These are phyloP conservation scores for Podospora conica DNA, from an alignment of 495 filamentous ascomycete species.

Conservation along the genomic window DNA sequence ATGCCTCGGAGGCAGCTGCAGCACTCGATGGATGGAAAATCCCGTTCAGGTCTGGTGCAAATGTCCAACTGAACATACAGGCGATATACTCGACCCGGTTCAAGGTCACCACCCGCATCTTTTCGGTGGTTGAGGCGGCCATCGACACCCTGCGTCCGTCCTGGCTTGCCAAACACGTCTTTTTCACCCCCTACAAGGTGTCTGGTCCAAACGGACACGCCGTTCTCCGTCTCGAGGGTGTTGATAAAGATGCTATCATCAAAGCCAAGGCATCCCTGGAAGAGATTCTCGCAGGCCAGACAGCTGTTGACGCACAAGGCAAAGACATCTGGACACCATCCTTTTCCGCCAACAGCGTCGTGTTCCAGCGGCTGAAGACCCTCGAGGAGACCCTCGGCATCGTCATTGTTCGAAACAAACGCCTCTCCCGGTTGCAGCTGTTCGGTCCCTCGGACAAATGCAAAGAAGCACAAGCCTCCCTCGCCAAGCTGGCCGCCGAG, in stretches of 20 bases:
- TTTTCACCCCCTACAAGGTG: constrained; percentile 22
- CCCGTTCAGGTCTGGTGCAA: constrained; percentile 12
- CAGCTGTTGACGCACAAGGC: constrained; percentile 14
- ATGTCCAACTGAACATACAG: constrained; percentile 25
- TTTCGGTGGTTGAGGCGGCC: constrained; percentile 28
- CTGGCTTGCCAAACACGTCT: constrained; percentile 25
- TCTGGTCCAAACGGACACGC: constrained; percentile 17
- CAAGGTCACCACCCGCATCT: constrained; percentile 29
- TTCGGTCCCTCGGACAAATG: constrained; percentile 22
- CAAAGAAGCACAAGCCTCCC: neutral
- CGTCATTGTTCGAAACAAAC: constrained; percentile 28
- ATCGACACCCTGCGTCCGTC: constrained; percentile 26
- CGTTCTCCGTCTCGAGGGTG: constrained; percentile 38
- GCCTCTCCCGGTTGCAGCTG: constrained; percentile 24
- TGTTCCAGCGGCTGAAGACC: constrained; percentile 13
- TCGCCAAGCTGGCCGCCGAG: constrained; percentile 19
- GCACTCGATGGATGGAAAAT: constrained; percentile 19
- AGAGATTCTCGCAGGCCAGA: constrained; percentile 19
- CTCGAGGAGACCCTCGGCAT: constrained; percentile 19
- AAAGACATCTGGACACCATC: constrained; percentile 25
- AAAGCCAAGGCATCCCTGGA: constrained; percentile 34
- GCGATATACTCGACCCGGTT: constrained; percentile 32
- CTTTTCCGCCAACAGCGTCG: constrained; percentile 16
- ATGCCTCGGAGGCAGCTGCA: constrained; percentile 27
- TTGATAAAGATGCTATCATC: constrained; percentile 29